Evolutionary conservation across 805 yeast species (phyloP).

Genomic region (Hanseniaspora vineae): DNA sequence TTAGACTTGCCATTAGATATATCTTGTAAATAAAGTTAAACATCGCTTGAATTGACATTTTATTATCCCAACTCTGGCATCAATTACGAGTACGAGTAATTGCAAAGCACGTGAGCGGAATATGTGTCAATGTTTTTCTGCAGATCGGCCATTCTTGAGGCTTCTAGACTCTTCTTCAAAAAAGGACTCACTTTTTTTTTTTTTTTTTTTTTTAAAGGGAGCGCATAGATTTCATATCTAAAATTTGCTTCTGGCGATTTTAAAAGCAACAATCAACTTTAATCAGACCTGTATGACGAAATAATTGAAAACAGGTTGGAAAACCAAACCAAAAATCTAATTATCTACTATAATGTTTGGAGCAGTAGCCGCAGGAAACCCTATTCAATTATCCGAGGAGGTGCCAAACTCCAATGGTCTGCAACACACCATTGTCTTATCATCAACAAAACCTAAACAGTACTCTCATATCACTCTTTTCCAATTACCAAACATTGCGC

Average conservation of each 20-base stretch:
- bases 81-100: no score
- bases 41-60: no score
- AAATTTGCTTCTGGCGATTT: no score
- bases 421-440: slow-evolving; percentile 23
- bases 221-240: no score
- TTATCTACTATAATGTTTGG: slow-evolving; percentile 21
- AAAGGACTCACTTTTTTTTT: no score
- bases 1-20: background rate
- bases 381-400: slow-evolving; percentile 23
- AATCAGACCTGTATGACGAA: no score
- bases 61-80: no score
- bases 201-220: no score
- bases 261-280: background rate
- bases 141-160: background rate
- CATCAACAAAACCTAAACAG: slow-evolving; percentile 24
- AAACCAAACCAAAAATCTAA: background rate
- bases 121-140: background rate
- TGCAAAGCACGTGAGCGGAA: background rate
- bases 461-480: slow-evolving; percentile 71
- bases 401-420: slow-evolving; percentile 26
- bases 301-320: no score
- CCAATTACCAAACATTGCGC: slow-evolving; percentile 65
- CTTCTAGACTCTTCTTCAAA: background rate
- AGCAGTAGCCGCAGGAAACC: slow-evolving; percentile 28
- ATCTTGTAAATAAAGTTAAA: background rate